A percentile compares a stretch with the other conserved stretches of the same genome.
These are phyloP conservation scores for Hortiboletus flavorubellus DNA, from an alignment of 768 basidiomycete genomes.

Conservation along the genomic window DNA sequence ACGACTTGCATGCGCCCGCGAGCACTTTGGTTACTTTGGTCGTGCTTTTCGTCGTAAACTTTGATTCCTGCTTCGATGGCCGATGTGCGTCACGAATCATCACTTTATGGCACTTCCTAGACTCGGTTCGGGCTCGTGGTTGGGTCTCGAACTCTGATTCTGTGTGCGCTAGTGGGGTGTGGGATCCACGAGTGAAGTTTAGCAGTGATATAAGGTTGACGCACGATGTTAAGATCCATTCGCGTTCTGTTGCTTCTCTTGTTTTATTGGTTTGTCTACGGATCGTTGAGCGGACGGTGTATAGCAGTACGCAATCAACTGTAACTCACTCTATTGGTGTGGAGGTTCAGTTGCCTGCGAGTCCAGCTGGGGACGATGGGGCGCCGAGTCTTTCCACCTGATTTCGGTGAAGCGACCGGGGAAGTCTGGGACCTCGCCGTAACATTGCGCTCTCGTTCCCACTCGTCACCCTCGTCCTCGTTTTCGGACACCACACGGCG, in stretches of 20 bases:
- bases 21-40: conserved; percentile 32
- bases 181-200: neutral
- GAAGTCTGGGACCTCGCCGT: neutral
- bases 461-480: conserved; percentile 5
- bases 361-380: neutral
- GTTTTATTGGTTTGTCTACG: conserved; percentile 18
- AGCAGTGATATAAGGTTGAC: neutral
- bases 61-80: conserved; percentile 28
- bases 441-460: neutral
- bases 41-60: conserved; percentile 29
- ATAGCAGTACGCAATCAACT: neutral
- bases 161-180: neutral
- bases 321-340: conserved; percentile 5
- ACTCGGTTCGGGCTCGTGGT: conserved; percentile 2
- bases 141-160: conserved; percentile 4
- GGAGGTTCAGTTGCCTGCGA: neutral
- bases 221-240: conserved; percentile 8
- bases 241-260: conserved; percentile 10
- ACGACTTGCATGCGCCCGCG: conserved; percentile 28
- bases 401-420: conserved; percentile 1
- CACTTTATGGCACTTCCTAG: conserved; percentile 12
- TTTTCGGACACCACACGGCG: conserved; percentile 9
- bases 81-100: conserved; percentile 33
- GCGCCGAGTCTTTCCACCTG: neutral
- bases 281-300: neutral